phyloP scores from a whole-genome alignment of 805 yeast genomes.

The Candida lessepsii region DNA sequence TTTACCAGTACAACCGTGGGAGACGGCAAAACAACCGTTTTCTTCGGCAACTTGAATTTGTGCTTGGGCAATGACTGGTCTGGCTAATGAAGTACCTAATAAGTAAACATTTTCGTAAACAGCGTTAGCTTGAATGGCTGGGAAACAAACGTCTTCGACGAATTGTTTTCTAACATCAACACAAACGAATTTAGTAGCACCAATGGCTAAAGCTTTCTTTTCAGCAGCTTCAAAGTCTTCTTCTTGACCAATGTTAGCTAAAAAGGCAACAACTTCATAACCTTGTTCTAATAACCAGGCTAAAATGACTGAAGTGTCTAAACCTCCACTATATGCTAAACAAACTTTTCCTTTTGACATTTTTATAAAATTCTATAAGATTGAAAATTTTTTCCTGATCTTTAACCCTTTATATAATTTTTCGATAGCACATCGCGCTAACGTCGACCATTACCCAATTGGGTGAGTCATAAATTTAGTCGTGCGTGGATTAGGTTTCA shows the following conservation, averaged over 20 bases:
- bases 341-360: slow-evolving; percentile 99
- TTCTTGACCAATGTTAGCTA: slow-evolving; percentile 99
- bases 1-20: slow-evolving; percentile 99
- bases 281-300: slow-evolving; percentile 99
- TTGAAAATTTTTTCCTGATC: not conserved
- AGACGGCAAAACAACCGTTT: slow-evolving; percentile 97
- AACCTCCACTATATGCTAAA: slow-evolving; percentile 98
- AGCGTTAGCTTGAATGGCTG: slow-evolving; percentile 97
- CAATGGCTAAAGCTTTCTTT: slow-evolving; percentile 92
- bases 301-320: slow-evolving; percentile 94
- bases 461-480: slow-evolving; percentile 13
- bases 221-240: slow-evolving; percentile 98
- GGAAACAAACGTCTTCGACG: slow-evolving; percentile 90
- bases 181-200: slow-evolving; percentile 92
- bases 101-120: slow-evolving; percentile 96
- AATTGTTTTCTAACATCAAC: slow-evolving; percentile 95
- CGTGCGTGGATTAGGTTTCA: slow-evolving; percentile 5
- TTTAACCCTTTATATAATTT: slow-evolving; percentile 11
- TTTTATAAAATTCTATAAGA: slow-evolving; percentile 16
- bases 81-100: slow-evolving; percentile 95
- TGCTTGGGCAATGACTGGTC: slow-evolving; percentile 98
- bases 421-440: slow-evolving; percentile 31
- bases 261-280: slow-evolving; percentile 95
- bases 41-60: slow-evolving; percentile 96
- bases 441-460: slow-evolving; percentile 14